These are phyloP conservation scores for Hamamelis virginiana DNA, from an alignment of 164 flowering plant species.

Conservation along the genomic window DNA sequence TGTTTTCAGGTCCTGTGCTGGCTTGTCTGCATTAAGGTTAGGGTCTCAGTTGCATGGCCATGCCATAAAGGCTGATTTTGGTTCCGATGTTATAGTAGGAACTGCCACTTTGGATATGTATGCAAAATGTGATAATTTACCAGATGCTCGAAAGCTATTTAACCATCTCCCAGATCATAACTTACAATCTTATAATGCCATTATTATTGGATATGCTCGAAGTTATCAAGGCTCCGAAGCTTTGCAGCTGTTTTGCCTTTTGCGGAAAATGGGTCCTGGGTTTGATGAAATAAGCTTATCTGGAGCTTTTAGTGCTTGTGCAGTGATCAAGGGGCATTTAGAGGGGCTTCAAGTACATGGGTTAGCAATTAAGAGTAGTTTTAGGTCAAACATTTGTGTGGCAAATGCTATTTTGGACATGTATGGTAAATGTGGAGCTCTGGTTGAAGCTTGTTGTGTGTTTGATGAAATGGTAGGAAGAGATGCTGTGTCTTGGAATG, in stretches of 20 bases:
- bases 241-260: constrained; percentile 40
- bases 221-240: constrained; percentile 49
- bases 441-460: constrained; percentile 46
- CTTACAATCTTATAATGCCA: constrained; percentile 68
- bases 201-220: constrained; percentile 58
- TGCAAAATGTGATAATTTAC: constrained; percentile 55
- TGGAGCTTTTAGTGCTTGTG: constrained; percentile 71
- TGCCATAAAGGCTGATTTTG: constrained; percentile 54
- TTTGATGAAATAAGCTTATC: constrained; percentile 70
- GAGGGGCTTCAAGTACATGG: constrained; percentile 72
- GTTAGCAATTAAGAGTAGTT: constrained; percentile 46
- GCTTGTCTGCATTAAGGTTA: constrained; percentile 38
- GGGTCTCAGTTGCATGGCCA: constrained; percentile 73
- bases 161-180: constrained; percentile 38
- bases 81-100: constrained; percentile 59
- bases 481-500: constrained; percentile 91
- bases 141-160: constrained; percentile 58
- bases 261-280: constrained; percentile 44
- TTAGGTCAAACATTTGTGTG: constrained; percentile 50
- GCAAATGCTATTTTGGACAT: constrained; percentile 78
- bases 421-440: constrained; percentile 81
- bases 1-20: constrained; percentile 67
- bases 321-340: constrained; percentile 38
- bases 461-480: constrained; percentile 60
- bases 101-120: constrained; percentile 89